A percentile compares a stretch with the other conserved stretches of the same genome.
phyloP scores from a whole-genome alignment of 345 rosid genomes.

The Eucalyptus pumila region DNA sequence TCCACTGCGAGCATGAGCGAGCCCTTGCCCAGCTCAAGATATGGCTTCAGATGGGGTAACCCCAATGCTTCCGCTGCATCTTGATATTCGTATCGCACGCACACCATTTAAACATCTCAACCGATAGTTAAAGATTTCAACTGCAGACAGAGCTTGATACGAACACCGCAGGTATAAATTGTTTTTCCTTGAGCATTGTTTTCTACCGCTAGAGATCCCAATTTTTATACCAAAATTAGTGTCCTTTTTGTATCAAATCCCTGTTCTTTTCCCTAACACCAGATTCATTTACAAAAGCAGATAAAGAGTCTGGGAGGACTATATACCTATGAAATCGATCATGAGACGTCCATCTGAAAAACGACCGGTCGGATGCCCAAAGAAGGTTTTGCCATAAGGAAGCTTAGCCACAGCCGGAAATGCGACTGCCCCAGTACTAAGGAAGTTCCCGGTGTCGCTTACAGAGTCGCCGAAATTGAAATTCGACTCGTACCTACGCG shows the following conservation, averaged over 20 bases:
- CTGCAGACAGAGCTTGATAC: not conserved
- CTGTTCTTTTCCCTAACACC: not conserved
- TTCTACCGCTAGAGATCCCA: too few species aligned
- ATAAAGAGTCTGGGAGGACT: not conserved
- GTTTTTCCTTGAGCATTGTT: not conserved
- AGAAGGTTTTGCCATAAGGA: constrained; percentile 57
- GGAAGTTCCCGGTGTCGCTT: constrained; percentile 61
- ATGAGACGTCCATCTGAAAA: constrained; percentile 66
- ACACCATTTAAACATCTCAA: not conserved
- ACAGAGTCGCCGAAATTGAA: constrained; percentile 70
- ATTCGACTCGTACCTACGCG: constrained; percentile 30
- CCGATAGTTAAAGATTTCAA: not conserved
- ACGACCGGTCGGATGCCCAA: constrained; percentile 41
- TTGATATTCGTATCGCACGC: not conserved
- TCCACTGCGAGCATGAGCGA: constrained; percentile 7
- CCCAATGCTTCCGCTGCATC: constrained; percentile 51
- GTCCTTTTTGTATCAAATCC: not conserved
- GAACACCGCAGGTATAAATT: too few species aligned
- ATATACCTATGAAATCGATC: constrained; percentile 48
- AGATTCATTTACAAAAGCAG: not conserved
- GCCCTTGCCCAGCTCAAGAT: constrained; percentile 10
- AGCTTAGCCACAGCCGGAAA: constrained; percentile 33
- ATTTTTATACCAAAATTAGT: not conserved
- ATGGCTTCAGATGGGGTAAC: constrained; percentile 39
- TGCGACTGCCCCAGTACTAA: constrained; percentile 26